Conservation (phyloP, 1,139 yeast species). For the Debaryomycetaceae sp. region DNA sequence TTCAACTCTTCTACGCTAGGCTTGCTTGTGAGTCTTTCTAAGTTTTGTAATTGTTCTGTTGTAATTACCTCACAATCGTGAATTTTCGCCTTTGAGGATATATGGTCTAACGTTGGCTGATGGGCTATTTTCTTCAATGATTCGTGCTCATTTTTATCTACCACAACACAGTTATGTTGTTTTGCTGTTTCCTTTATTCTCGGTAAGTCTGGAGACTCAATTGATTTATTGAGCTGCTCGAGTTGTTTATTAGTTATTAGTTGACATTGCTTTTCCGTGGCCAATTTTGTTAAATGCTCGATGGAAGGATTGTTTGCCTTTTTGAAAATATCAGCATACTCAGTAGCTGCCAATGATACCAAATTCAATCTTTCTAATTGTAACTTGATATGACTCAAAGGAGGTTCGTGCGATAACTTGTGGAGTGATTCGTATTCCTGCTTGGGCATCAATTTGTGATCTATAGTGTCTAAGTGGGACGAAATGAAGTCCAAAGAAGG, state of each 20-base stretch:
- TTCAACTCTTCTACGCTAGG: constrained; percentile 17
- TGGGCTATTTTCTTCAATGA: constrained; percentile 15
- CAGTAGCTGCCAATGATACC: constrained; percentile 30
- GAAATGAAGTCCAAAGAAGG: constrained; percentile 23
- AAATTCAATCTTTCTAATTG: constrained; percentile 36
- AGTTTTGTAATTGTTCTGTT: constrained; percentile 3
- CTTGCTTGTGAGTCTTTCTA: constrained; percentile 6
- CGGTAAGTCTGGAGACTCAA: constrained; percentile 17
- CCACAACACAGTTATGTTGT: constrained; percentile 11
- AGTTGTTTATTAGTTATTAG: constrained; percentile 11
- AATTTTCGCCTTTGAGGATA: constrained; percentile 17
- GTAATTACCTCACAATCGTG: constrained; percentile 2
- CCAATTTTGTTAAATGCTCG: constrained; percentile 10
- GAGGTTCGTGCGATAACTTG: constrained; percentile 28
- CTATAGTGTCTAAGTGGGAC: constrained; percentile 22
- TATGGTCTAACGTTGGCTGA: constrained; percentile 19
- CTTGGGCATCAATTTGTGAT: constrained; percentile 6
- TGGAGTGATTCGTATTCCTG: constrained; percentile 16
- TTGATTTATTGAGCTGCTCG: constrained; percentile 9
- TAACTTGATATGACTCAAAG: constrained; percentile 29
- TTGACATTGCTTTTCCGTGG: constrained; percentile 8
- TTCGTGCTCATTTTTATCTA: constrained; percentile 14
- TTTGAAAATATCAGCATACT: constrained; percentile 34
- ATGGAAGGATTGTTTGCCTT: constrained; percentile 25
- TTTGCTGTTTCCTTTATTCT: constrained; percentile 10